phyloP scores from a whole-genome alignment of 768 basidiomycete genomes.

The Suillus subluteus region DNA sequence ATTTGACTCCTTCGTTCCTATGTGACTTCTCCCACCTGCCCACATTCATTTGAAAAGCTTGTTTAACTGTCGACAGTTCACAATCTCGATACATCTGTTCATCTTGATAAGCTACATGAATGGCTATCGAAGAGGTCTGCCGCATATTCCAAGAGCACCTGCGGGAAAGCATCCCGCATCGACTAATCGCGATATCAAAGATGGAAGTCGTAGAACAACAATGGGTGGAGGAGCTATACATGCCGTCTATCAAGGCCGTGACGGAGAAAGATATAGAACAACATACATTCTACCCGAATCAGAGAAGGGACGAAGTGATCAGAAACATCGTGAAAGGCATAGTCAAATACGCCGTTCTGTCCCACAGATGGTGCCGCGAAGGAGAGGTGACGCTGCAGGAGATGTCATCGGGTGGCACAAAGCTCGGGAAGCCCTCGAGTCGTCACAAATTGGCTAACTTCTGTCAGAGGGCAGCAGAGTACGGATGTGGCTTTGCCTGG shows the following conservation, averaged over 20 bases:
- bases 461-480: slow-evolving; percentile 16
- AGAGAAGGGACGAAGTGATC: slow-evolving; percentile 27
- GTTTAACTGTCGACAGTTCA: background rate
- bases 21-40: background rate
- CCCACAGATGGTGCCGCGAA: slow-evolving; percentile 16
- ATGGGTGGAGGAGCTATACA: slow-evolving; percentile 12
- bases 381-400: slow-evolving; percentile 15
- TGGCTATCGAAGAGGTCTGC: slow-evolving; percentile 23
- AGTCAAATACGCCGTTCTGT: slow-evolving; percentile 27
- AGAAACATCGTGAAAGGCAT: slow-evolving; percentile 23
- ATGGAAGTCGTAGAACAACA: slow-evolving; percentile 19
- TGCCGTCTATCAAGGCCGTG: slow-evolving; percentile 19
- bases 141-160: slow-evolving; percentile 18
- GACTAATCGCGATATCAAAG: slow-evolving; percentile 22
- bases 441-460: slow-evolving; percentile 23
- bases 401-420: slow-evolving; percentile 7
- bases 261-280: slow-evolving; percentile 24
- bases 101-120: slow-evolving; percentile 3
- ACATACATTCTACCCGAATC: slow-evolving; percentile 28
- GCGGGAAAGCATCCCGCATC: slow-evolving; percentile 17
- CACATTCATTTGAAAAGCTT: background rate
- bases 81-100: background rate
- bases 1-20: background rate
- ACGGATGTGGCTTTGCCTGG: slow-evolving; percentile 26
- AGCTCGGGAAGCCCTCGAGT: background rate